Percentiles rank a stretch among this genome's conserved stretches.
Conservation (phyloP, 257 asterid species). For the Primulina tabacum region DNA sequence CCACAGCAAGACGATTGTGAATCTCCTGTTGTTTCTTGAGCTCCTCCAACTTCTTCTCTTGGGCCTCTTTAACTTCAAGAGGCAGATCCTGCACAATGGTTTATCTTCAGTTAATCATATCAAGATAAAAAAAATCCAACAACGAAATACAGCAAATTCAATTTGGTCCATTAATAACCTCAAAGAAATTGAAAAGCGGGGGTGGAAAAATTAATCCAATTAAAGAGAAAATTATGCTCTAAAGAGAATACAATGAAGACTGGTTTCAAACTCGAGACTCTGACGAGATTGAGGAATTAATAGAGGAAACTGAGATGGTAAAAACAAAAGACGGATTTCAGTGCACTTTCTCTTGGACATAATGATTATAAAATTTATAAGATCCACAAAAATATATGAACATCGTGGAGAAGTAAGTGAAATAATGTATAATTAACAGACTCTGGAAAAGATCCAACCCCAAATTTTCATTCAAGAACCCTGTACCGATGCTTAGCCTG, state of each 20-base stretch:
- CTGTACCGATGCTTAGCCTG: background rate
- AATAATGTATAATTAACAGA: background rate
- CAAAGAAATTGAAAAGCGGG: background rate
- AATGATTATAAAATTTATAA: background rate
- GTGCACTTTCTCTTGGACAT: background rate
- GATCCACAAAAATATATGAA: background rate
- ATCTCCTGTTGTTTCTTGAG: constrained; percentile 82
- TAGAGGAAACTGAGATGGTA: background rate
- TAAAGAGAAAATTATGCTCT: background rate
- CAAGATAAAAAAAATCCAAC: background rate
- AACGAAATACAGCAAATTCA: background rate
- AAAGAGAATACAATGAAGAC: background rate
- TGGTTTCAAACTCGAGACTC: background rate
- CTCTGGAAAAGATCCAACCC: background rate
- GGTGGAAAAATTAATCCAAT: background rate
- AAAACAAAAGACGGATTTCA: background rate
- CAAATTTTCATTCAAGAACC: background rate
- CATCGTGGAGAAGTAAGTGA: background rate
- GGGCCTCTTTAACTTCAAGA: constrained; percentile 65
- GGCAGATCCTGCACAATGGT: constrained; percentile 64
- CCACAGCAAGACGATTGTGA: constrained; percentile 70
- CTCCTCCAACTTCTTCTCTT: constrained; percentile 71
- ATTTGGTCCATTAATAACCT: background rate
- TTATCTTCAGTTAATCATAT: constrained; percentile 7
- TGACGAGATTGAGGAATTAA: background rate